Conservation (phyloP, 306 rosid species). For the Aeschynomene evenia region DNA sequence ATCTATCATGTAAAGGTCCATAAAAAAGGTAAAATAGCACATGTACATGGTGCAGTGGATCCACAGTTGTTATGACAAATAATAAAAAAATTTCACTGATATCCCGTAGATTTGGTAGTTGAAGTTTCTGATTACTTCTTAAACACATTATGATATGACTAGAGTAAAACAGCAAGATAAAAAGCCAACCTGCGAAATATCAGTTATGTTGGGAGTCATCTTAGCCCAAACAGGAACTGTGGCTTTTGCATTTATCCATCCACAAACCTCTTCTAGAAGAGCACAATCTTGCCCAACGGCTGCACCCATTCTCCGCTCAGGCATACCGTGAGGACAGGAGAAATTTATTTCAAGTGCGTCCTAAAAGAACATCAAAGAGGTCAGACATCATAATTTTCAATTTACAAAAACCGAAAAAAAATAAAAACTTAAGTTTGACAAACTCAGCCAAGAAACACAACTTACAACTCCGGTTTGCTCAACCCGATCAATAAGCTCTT, state of each 20-base stretch:
- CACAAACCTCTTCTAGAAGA: conserved; percentile 90
- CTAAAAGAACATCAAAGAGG: conserved; percentile 33
- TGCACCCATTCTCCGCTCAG: conserved; percentile 96
- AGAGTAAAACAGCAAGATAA: conserved; percentile 6
- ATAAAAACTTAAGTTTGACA: not conserved
- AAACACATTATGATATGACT: not conserved
- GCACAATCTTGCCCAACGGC: conserved; percentile 95
- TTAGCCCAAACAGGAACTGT: conserved; percentile 97
- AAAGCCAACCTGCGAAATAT: conserved; percentile 72
- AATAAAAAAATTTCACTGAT: not conserved
- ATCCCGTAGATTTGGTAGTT: not conserved
- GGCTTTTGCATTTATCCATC: conserved; percentile 95
- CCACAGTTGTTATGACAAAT: not conserved
- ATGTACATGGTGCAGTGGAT: not conserved
- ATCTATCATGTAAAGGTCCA: conserved; percentile 3
- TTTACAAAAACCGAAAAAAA: not conserved
- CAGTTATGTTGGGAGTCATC: conserved; percentile 99
- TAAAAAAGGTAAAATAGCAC: not conserved
- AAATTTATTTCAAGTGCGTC: conserved; percentile 92
- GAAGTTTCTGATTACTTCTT: not conserved
- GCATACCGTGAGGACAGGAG: conserved; percentile 98
- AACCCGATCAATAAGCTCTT: conserved; percentile 87
- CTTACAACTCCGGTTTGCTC: conserved; percentile 98
- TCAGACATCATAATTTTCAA: conserved; percentile 27
- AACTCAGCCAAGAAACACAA: conserved; percentile 13